These are phyloP conservation scores for Fusarium algeriense DNA, from an alignment of 2,329 filamentous ascomycete genomes.

Conservation along the genomic window DNA sequence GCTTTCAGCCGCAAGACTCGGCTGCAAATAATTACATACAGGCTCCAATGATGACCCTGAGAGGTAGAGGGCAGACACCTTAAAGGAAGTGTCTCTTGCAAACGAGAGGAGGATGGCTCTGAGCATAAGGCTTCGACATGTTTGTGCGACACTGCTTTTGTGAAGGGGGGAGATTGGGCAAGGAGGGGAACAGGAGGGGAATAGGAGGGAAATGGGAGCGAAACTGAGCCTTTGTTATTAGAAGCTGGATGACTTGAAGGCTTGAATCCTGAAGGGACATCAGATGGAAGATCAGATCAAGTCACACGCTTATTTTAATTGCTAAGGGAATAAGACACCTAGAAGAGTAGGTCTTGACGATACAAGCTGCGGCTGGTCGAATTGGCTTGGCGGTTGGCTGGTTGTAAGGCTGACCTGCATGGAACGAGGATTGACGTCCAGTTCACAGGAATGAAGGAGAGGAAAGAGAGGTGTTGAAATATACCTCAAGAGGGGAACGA, in stretches of 20 bases:
- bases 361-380: no score
- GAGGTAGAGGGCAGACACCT: background rate
- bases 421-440: background rate
- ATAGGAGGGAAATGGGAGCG: background rate
- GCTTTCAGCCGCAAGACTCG: background rate
- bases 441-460: background rate
- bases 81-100: background rate
- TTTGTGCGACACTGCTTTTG: background rate
- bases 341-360: no score
- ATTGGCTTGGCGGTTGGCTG: no score
- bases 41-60: background rate
- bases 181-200: background rate
- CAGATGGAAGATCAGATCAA: background rate
- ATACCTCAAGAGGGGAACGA: background rate
- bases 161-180: background rate
- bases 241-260: background rate
- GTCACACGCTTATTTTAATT: no score
- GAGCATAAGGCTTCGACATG: background rate
- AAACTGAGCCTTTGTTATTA: background rate
- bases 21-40: background rate
- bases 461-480: no score
- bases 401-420: no score
- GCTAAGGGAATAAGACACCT: no score
- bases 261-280: background rate
- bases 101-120: background rate